These are phyloP conservation scores for Dioscorea cayenensis DNA, from an alignment of 116 monocot species.

Conservation along the genomic window DNA sequence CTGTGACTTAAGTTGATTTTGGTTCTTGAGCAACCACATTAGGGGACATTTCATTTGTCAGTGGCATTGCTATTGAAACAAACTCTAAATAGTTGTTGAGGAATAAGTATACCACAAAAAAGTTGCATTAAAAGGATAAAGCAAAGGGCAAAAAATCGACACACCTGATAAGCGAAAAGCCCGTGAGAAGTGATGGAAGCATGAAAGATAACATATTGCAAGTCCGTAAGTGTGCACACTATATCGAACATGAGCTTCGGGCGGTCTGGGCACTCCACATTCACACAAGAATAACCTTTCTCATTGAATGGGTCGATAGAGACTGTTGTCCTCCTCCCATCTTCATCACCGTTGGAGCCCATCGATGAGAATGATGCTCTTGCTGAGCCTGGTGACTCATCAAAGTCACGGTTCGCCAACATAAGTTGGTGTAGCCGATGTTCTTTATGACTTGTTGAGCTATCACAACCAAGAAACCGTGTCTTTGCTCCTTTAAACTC, in stretches of 20 bases:
- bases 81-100: too few relatives aligned
- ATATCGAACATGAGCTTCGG: slow-evolving; percentile 72
- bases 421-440: slow-evolving; percentile 65
- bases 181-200: slow-evolving; percentile 51
- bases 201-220: slow-evolving; percentile 61
- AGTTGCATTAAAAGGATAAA: too few relatives aligned
- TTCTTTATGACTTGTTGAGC: slow-evolving; percentile 33
- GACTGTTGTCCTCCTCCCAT: slow-evolving; percentile 28
- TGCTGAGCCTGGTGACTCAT: slow-evolving; percentile 7
- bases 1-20: too few relatives aligned
- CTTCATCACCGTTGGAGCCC: slow-evolving; percentile 3
- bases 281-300: slow-evolving; percentile 51
- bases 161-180: slow-evolving; percentile 43
- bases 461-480: slow-evolving; percentile 20
- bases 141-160: neutral
- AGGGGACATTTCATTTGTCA: too few relatives aligned
- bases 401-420: slow-evolving; percentile 50
- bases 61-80: too few relatives aligned
- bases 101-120: too few relatives aligned
- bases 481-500: slow-evolving; percentile 28
- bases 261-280: slow-evolving; percentile 51
- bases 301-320: slow-evolving; percentile 45
- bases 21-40: too few relatives aligned
- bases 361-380: slow-evolving; percentile 1
- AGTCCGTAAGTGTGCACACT: slow-evolving; percentile 60